Percentiles rank a stretch among this genome's conserved stretches.
Evolutionary conservation across 2,329 filamentous ascomycete species (phyloP).

Genomic region (Ambrosiella xylebori): DNA sequence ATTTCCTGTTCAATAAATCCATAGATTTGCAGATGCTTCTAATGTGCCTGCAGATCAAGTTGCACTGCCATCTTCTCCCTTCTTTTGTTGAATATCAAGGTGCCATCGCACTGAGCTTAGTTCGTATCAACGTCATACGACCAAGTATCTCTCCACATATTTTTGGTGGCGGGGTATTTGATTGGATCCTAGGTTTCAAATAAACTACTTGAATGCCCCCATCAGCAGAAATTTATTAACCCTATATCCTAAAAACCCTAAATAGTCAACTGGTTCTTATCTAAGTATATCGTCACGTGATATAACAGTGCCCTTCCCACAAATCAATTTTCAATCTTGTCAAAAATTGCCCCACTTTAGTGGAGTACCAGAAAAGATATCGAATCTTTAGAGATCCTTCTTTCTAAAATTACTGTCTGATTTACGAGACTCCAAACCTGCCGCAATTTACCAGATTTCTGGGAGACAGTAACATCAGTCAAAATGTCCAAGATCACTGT

Average conservation of each 20-base stretch:
- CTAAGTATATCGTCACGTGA: too few relatives aligned
- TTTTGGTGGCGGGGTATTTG: background rate
- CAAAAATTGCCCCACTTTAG: too few relatives aligned
- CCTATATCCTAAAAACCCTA: too few relatives aligned
- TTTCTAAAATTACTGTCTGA: background rate
- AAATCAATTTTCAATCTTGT: too few relatives aligned
- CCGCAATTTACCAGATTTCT: slow-evolving; percentile 22
- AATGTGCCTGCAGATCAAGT: slow-evolving; percentile 11
- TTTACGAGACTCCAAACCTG: slow-evolving; percentile 5
- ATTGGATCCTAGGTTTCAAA: background rate
- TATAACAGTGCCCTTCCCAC: too few relatives aligned
- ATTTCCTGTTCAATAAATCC: background rate
- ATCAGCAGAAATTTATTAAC: too few relatives aligned
- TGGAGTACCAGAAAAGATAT: too few relatives aligned
- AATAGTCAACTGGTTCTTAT: too few relatives aligned
- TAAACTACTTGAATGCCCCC: background rate
- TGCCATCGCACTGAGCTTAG: background rate
- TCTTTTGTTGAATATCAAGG: background rate
- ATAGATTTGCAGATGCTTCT: background rate
- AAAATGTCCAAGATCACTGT: slow-evolving; percentile 78
- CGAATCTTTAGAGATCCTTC: too few relatives aligned
- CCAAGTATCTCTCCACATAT: background rate
- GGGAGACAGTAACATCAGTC: slow-evolving; percentile 52
- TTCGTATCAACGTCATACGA: background rate
- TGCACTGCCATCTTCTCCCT: slow-evolving; percentile 10